Percentiles rank a stretch among this genome's conserved stretches.
Conservation (phyloP, 768 basidiomycete genomes). For the Mycena latifolia region DNA sequence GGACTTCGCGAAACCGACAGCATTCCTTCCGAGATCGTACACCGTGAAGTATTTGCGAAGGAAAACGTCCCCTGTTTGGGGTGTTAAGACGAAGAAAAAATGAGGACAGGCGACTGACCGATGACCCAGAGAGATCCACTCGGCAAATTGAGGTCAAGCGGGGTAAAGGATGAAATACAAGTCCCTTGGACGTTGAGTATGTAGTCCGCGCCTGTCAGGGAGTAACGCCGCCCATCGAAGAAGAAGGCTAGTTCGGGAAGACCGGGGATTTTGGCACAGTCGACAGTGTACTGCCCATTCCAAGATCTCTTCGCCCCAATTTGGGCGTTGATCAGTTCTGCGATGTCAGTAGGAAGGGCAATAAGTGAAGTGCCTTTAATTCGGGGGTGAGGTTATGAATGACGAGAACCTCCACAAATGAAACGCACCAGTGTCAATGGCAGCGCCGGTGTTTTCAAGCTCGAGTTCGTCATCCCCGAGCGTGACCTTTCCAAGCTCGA, state of each 20-base stretch:
- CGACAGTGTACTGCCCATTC: conserved; percentile 96
- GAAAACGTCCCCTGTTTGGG: conserved; percentile 84
- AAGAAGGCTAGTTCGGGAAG: conserved; percentile 89
- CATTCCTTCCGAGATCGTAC: conserved; percentile 81
- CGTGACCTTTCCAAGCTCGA: conserved; percentile 87
- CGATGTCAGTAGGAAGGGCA: conserved; percentile 92
- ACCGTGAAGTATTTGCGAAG: conserved; percentile 92
- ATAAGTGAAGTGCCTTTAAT: conserved; percentile 97
- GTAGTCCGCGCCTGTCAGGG: conserved; percentile 88
- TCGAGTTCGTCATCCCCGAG: conserved; percentile 93
- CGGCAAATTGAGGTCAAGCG: too few relatives aligned
- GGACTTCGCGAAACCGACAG: conserved; percentile 82
- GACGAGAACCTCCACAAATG: conserved; percentile 12
- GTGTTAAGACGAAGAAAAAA: too few relatives aligned
- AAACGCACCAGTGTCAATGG: conserved; percentile 84
- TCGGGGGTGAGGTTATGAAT: conserved; percentile 1
- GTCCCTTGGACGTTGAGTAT: conserved; percentile 91
- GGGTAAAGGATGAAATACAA: conserved; percentile 53
- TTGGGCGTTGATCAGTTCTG: conserved; percentile 96
- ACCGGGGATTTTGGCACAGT: conserved; percentile 85
- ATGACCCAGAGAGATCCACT: too few relatives aligned
- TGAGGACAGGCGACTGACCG: too few relatives aligned
- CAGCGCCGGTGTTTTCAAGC: conserved; percentile 93
- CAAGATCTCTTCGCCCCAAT: conserved; percentile 95
- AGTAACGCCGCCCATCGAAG: conserved; percentile 85